Percentiles rank a stretch among this genome's conserved stretches.
phyloP scores from a whole-genome alignment of 176 grass and related monocot genomes.

The Puya raimondii region DNA sequence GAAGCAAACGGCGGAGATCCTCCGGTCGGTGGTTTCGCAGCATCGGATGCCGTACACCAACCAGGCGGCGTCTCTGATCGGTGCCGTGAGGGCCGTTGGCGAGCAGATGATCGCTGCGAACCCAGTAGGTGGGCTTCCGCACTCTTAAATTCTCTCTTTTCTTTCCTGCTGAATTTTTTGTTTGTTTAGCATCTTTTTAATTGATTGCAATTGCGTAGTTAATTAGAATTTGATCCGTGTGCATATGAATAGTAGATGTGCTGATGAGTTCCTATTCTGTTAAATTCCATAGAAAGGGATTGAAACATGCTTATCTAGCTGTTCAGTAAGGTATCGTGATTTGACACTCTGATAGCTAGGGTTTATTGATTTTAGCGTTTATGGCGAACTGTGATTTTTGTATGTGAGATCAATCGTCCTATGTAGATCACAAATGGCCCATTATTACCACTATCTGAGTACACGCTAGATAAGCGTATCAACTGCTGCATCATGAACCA shows the following conservation, averaged over 20 bases:
- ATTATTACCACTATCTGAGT: too few relatives aligned
- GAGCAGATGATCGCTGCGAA: constrained; percentile 89
- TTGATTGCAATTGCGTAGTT: neutral
- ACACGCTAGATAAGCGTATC: too few relatives aligned
- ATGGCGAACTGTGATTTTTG: too few relatives aligned
- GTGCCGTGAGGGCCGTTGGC: constrained; percentile 60
- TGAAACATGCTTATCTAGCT: too few relatives aligned
- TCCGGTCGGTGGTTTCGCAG: constrained; percentile 79
- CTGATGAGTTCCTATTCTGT: too few relatives aligned
- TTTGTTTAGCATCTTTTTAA: neutral
- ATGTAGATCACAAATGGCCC: too few relatives aligned
- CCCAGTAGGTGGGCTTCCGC: constrained; percentile 38
- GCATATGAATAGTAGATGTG: neutral
- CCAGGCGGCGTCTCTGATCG: constrained; percentile 54
- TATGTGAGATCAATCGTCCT: too few relatives aligned
- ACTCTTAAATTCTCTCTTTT: neutral
- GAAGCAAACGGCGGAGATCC: constrained; percentile 75
- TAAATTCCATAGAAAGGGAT: too few relatives aligned
- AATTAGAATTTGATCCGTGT: neutral
- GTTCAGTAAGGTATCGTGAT: too few relatives aligned
- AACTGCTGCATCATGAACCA: too few relatives aligned
- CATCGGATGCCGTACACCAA: constrained; percentile 63
- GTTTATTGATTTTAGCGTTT: too few relatives aligned
- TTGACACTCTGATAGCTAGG: too few relatives aligned
- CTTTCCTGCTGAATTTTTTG: neutral